Base-by-base conservation (phyloP, 805 yeast genomes). In the Zygosaccharomyces pseudorouxii region DNA sequence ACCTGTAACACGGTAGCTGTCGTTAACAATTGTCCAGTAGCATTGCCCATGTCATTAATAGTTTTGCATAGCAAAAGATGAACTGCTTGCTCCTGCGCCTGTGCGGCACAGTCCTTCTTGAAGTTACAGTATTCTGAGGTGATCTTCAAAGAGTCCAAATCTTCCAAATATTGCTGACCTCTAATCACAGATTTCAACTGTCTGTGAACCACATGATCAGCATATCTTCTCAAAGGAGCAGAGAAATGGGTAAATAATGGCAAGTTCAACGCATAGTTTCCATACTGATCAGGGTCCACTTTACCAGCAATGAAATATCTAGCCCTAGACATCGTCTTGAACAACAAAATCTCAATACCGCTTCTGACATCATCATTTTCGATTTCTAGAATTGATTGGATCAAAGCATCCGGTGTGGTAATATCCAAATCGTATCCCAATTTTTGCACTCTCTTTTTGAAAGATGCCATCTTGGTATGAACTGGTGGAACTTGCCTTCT, bases 11-110 rank as follows among this genome's bases (percentile, higher is more conserved):
- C 93, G 12, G 89, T 80, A 12, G 95, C 97, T 79, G 83, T 81
- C 35, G 89, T 81, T 54, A 92, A 74, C 44, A 89, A 65, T 65
- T 89, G 96, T 1, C 96, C 96, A 12, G 92, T 82, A 12, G 76
- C 70, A 46, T 76, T 79, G 20, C 81, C 71, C 78, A 87, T 79
- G 37, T 81, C 86, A 62, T 84, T 86, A 50, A 90, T 84, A 0
- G 89, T 84, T 65, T 89, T 95, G 49, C 92, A 86, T 41, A 90
- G 72, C 47, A 85, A 72, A 54, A 93, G 74, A 65, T 93, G 99
- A 47, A 90, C 81, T 11, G 96, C 92, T 68, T 93, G 99, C 57
- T 88, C 95, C 69, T 92, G 98, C 1, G 97, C 97, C 52, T 80
- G 80, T 54, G 81, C 82, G 2, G 98, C 93, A 66, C 97, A 90